Evolutionary conservation across 371 early-diverging fungal genomes (phyloP), one percentile per base, ranked within the genome.

Genomic region (Mucor saturninus): DNA sequence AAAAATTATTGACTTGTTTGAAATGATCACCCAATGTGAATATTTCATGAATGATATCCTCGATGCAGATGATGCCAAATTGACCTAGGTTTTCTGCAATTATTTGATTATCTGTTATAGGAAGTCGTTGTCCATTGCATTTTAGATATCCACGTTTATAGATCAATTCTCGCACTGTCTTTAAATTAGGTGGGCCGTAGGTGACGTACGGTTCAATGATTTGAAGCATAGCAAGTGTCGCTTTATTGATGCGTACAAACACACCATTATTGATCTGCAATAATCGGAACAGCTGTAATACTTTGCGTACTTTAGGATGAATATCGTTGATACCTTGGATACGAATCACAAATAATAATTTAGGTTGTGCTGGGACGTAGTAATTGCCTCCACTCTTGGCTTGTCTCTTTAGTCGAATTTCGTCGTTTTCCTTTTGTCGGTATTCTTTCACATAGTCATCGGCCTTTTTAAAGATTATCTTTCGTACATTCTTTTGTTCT

Each of bases 91-190:
- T 66, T 64, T 90, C 82, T 82, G 96, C 95, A 67, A 99, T 93
- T 71, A 95, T 81, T 59, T 91, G 83, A 86, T 98, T 99, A 84
- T 97, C 95, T 55, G 91, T 84, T 75, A 99, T 90, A 61, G 98
- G 95, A 65, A 97, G 86, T 64, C 97, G 91, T 84, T 95, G 94
- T 72, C 90, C 89, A 9, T 61, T 61, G 84, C 94, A 86, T 89
- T 97, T 98, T 68, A 91, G 98, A 78, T 91, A 93, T 46, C 98
- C 99, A 69, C 99, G 94, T 87, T 98, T 99, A 91, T 99, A 99
- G 76, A 99, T 83, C 45, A 99, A 84, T 87, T 98, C 98, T 69
- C 96, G 93, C 68, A 99, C 93, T 10, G 97, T 86, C 87, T 99
- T 98, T 61, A 98, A 87, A 86, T 96, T 96, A 75, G 99, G 97